Conservation (phyloP, 179 eudicot species). For the Pouteria campechiana region DNA sequence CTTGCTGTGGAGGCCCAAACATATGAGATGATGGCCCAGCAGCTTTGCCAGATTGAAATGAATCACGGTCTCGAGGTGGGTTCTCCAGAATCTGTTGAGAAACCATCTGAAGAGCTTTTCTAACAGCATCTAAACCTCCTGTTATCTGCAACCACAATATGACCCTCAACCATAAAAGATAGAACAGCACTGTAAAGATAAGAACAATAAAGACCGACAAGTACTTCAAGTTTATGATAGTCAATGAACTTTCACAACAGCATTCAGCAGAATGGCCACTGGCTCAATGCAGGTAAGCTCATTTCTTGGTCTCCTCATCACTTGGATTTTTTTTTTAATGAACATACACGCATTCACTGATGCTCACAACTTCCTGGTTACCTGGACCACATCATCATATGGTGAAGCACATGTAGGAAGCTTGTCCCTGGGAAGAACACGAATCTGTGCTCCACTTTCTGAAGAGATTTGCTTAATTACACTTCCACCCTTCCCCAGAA, state of each 20-base stretch:
- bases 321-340: too few relatives aligned
- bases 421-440: slow-evolving; percentile 69
- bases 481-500: slow-evolving; percentile 61
- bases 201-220: too few relatives aligned
- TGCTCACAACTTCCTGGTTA: too few relatives aligned
- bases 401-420: slow-evolving; percentile 75
- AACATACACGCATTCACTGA: too few relatives aligned
- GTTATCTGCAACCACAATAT: slow-evolving; percentile 43
- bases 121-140: slow-evolving; percentile 51
- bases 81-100: slow-evolving; percentile 55
- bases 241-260: too few relatives aligned
- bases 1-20: slow-evolving; percentile 30
- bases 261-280: too few relatives aligned
- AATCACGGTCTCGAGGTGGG: slow-evolving; percentile 36
- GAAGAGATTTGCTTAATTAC: slow-evolving; percentile 63
- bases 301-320: too few relatives aligned
- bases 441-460: slow-evolving; percentile 84
- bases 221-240: too few relatives aligned
- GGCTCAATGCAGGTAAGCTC: too few relatives aligned
- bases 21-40: slow-evolving; percentile 35
- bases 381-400: slow-evolving; percentile 88
- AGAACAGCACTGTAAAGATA: too few relatives aligned
- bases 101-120: slow-evolving; percentile 61
- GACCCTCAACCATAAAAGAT: too few relatives aligned
- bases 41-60: slow-evolving; percentile 28